Evolutionary conservation across 1,284 basidiomycete species (phyloP).

Genomic region (Stygiomarasmius scandens): DNA sequence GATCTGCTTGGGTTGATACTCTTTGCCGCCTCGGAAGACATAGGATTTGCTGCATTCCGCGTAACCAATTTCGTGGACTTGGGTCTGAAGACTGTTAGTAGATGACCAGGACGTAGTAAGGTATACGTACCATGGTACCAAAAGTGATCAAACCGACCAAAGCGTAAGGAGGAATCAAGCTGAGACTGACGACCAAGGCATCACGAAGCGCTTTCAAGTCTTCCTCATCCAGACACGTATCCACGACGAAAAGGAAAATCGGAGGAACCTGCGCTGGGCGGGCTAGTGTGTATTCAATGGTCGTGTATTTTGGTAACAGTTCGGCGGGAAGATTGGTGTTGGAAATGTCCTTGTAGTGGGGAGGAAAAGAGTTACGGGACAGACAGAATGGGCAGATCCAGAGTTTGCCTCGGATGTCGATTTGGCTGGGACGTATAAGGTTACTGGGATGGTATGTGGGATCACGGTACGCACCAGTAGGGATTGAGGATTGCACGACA

Average conservation of each 20-base stretch:
- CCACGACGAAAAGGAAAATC: conserved; percentile 96
- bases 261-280: conserved; percentile 92
- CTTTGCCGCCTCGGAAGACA: conserved; percentile 99
- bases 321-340: conserved; percentile 96
- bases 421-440: conserved; percentile 68
- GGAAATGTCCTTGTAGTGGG: conserved; percentile 99
- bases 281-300: conserved; percentile 97
- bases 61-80: conserved; percentile 99
- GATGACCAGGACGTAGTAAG: not conserved
- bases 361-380: conserved; percentile 95
- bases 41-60: conserved; percentile 97
- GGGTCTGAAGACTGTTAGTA: conserved; percentile 61
- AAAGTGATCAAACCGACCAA: conserved; percentile 95
- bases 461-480: conserved; percentile 74
- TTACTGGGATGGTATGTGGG: conserved; percentile 9
- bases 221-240: conserved; percentile 96
- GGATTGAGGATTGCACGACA: conserved; percentile 98
- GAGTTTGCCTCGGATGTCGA: conserved; percentile 96
- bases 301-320: conserved; percentile 96
- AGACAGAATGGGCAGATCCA: conserved; percentile 99
- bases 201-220: conserved; percentile 95
- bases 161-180: conserved; percentile 90
- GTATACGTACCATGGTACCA: conserved; percentile 85
- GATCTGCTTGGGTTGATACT: conserved; percentile 96
- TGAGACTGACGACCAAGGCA: conserved; percentile 91